phyloP scores from a whole-genome alignment of 495 filamentous ascomycete genomes.

The Podospora sp. region DNA sequence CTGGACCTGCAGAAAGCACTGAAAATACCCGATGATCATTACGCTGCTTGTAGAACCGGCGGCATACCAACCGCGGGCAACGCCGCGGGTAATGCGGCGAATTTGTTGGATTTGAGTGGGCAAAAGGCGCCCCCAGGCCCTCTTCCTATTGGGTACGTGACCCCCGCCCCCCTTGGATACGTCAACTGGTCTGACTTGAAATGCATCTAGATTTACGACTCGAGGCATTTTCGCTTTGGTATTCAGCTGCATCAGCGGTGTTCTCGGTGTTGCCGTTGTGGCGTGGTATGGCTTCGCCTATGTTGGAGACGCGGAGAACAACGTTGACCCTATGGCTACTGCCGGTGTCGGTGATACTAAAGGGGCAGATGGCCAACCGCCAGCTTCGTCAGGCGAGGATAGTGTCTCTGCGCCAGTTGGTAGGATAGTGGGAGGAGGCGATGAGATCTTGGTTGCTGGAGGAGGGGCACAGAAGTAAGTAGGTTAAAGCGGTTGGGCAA shows the following conservation, averaged over 20 bases:
- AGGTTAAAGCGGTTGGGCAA: not conserved
- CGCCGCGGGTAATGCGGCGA: constrained; percentile 68
- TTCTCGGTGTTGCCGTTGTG: constrained; percentile 72
- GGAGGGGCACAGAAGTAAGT: not conserved
- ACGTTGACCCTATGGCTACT: not conserved
- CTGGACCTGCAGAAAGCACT: constrained; percentile 51
- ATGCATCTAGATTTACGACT: constrained; percentile 59
- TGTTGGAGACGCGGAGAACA: not conserved
- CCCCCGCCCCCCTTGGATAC: not conserved
- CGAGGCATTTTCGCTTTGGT: constrained; percentile 72
- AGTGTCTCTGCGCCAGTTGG: not conserved
- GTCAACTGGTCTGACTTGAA: not conserved
- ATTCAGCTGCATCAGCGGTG: constrained; percentile 69
- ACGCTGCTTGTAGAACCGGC: constrained; percentile 59
- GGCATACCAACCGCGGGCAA: constrained; percentile 63
- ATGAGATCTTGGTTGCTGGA: not conserved
- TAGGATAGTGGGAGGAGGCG: not conserved
- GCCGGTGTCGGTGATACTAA: not conserved
- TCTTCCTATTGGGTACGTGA: constrained; percentile 62
- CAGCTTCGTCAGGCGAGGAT: not conserved
- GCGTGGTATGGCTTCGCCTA: constrained; percentile 64
- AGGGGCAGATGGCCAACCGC: not conserved
- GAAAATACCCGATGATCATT: constrained; percentile 64
- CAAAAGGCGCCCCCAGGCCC: constrained; percentile 56
- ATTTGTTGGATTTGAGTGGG: constrained; percentile 67